Conservation (phyloP, 352 stramenopile species). For the Globisporangium carolinianum region DNA sequence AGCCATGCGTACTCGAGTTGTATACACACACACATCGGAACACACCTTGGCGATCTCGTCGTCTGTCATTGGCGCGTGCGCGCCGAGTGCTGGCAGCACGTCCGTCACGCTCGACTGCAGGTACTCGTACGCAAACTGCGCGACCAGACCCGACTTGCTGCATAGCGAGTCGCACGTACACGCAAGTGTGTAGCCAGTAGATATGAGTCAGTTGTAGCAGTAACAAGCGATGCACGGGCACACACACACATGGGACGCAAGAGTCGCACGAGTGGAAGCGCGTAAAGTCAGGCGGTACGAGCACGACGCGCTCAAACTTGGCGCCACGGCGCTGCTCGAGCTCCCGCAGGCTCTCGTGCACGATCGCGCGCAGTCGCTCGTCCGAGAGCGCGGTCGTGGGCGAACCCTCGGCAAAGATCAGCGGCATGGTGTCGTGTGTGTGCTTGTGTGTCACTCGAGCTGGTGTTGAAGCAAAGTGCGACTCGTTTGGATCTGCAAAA, state of each 20-base stretch:
- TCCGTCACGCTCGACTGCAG: slow-evolving; percentile 80
- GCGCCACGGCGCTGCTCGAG: slow-evolving; percentile 46
- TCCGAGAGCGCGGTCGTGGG: slow-evolving; percentile 57
- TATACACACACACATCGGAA: neutral
- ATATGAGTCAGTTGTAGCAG: neutral
- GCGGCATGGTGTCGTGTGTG: slow-evolving; percentile 35
- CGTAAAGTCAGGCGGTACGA: slow-evolving; percentile 96
- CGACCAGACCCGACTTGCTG: slow-evolving; percentile 90
- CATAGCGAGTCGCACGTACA: neutral
- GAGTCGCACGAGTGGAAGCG: slow-evolving; percentile 89
- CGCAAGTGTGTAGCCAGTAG: no score
- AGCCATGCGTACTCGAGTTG: no score
- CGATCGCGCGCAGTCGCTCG: slow-evolving; percentile 49
- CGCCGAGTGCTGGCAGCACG: slow-evolving; percentile 93
- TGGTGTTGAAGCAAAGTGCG: no score
- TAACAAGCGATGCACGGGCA: neutral
- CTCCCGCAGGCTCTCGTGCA: slow-evolving; percentile 52
- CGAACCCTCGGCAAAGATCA: slow-evolving; percentile 72
- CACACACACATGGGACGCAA: neutral
- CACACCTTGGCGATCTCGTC: slow-evolving; percentile 83
- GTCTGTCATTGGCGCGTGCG: slow-evolving; percentile 94
- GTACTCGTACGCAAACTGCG: slow-evolving; percentile 91
- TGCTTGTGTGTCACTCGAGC: neutral
- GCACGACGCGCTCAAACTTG: slow-evolving; percentile 66
- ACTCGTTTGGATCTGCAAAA: no score